A percentile compares a stretch with the other conserved stretches of the same genome.
Conservation (phyloP, 108 stramenopile species). For the Nitzschia sp. region DNA sequence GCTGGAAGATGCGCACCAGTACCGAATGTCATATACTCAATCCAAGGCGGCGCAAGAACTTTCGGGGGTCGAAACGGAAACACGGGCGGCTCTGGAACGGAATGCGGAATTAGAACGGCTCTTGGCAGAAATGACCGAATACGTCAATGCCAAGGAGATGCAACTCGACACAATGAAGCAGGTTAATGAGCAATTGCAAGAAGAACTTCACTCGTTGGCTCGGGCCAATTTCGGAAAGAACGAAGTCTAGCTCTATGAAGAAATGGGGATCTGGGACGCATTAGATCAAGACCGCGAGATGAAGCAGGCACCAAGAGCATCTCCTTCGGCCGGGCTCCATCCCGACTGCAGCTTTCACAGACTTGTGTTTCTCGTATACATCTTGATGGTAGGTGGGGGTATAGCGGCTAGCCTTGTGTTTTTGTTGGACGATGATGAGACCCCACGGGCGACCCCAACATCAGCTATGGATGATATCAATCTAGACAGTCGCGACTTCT, state of each 20-base stretch:
- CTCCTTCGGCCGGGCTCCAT: no score
- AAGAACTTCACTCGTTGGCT: constrained; percentile 50
- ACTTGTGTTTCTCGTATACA: no score
- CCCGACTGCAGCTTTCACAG: no score
- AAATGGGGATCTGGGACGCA: no score
- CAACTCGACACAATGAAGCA: constrained; percentile 77
- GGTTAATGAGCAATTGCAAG: constrained; percentile 64
- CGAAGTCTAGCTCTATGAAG: constrained; percentile 54
- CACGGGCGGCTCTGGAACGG: constrained; percentile 38
- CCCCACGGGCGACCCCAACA: no score
- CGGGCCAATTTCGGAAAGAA: constrained; percentile 42
- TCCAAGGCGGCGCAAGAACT: constrained; percentile 48
- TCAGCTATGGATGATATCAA: no score
- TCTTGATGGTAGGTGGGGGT: no score
- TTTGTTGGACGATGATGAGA: no score
- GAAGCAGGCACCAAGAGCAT: no score
- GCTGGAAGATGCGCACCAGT: constrained; percentile 45
- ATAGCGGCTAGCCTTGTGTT: no score
- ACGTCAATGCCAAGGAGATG: constrained; percentile 79
- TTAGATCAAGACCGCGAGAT: no score
- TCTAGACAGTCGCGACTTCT: no score
- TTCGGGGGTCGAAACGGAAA: constrained; percentile 32
- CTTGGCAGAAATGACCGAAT: constrained; percentile 70
- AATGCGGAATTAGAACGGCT: constrained; percentile 76
- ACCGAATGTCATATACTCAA: constrained; percentile 51